Evolutionary conservation across 73 alveolate genomes (phyloP).

Genomic region (Symbiodinium natans): DNA sequence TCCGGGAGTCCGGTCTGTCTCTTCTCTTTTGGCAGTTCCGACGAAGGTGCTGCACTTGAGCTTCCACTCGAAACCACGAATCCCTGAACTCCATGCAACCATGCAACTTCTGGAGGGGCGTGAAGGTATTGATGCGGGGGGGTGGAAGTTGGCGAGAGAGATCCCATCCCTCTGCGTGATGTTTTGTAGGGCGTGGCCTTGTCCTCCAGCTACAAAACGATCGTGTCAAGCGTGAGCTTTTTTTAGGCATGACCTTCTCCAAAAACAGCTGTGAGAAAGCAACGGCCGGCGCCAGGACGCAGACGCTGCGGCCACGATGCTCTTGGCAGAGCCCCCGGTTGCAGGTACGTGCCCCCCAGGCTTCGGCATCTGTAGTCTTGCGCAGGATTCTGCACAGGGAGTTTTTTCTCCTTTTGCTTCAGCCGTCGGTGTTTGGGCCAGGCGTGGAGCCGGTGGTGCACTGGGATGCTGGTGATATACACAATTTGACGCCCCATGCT

Average conservation of each 20-base stretch:
- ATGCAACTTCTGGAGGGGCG: too few species aligned
- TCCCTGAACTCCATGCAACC: too few species aligned
- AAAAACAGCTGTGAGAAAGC: background rate
- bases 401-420: background rate
- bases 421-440: background rate
- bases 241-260: too few species aligned
- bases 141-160: too few species aligned
- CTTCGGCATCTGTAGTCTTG: background rate
- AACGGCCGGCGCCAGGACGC: background rate
- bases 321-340: constrained; percentile 9
- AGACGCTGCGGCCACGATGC: background rate
- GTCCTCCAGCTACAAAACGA: too few species aligned
- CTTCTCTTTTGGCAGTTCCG: background rate
- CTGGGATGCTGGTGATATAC: constrained; percentile 58
- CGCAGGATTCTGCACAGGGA: background rate
- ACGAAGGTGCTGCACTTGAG: background rate
- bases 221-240: background rate
- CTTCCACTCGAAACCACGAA: too few species aligned
- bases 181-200: too few species aligned
- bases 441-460: constrained; percentile 81
- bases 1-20: background rate
- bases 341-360: constrained; percentile 88
- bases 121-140: too few species aligned
- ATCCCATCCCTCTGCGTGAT: too few species aligned
- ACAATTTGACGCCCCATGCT: constrained; percentile 6